Evolutionary conservation across 2,329 filamentous ascomycete species (phyloP).

Genomic region (Fusarium paranaense): DNA sequence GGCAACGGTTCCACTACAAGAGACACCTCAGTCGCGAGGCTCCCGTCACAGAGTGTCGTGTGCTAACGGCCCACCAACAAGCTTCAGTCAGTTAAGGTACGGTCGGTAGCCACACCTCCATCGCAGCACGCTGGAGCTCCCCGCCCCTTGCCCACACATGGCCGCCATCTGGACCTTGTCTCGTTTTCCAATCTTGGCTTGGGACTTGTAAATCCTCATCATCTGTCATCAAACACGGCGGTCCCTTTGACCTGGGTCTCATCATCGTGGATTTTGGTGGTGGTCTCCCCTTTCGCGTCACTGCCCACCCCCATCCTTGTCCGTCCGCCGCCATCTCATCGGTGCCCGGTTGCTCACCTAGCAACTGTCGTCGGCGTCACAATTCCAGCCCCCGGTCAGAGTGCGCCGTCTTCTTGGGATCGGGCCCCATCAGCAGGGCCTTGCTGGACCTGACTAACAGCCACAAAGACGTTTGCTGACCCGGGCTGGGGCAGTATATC

Average conservation of each 20-base stretch:
- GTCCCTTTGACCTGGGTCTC: constrained; percentile 12
- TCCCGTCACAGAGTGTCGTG: constrained; percentile 30
- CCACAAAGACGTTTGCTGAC: constrained; percentile 20
- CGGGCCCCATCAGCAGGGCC: constrained; percentile 23
- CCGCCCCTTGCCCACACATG: constrained; percentile 36
- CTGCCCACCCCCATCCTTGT: constrained; percentile 14
- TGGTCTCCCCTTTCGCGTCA: constrained; percentile 16
- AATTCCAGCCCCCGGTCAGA: constrained; percentile 22
- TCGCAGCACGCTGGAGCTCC: constrained; percentile 10
- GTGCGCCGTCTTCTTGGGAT: constrained; percentile 35
- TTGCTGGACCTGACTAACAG: constrained; percentile 35
- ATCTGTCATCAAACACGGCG: constrained; percentile 14
- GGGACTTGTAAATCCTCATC: constrained; percentile 27
- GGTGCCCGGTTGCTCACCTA: constrained; percentile 17
- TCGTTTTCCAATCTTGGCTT: constrained; percentile 27
- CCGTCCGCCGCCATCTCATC: constrained; percentile 22
- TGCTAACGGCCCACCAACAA: constrained; percentile 31
- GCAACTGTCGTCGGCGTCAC: constrained; percentile 17
- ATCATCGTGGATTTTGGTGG: constrained; percentile 2
- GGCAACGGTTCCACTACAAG: constrained; percentile 42
- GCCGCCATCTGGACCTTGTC: constrained; percentile 31
- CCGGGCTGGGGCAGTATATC: constrained; percentile 40
- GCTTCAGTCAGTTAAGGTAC: constrained; percentile 24
- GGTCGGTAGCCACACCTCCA: constrained; percentile 31
- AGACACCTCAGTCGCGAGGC: constrained; percentile 19